Evolutionary conservation across 345 rosid genomes (phyloP).

Genomic region (Melaleuca quinquenervia): DNA sequence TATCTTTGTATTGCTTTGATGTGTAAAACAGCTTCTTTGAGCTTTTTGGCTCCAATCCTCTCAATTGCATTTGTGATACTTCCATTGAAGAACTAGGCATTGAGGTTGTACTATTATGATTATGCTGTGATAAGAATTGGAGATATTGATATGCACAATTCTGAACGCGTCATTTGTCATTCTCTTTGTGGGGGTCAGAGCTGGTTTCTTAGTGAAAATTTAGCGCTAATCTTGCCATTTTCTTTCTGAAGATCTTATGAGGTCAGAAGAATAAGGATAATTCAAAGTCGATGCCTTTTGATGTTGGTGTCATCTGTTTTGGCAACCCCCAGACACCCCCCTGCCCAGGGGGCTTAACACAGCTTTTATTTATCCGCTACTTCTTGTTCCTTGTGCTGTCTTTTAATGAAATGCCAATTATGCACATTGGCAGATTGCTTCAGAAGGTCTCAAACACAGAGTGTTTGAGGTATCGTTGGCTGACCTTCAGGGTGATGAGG

Average conservation of each 20-base stretch:
- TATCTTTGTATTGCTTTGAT: not conserved
- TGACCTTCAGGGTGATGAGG: constrained; percentile 40
- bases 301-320: not conserved
- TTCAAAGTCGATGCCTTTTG: not conserved
- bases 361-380: not conserved
- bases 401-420: not conserved
- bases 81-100: not conserved
- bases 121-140: not conserved
- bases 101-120: not conserved
- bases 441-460: constrained; percentile 44
- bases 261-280: not conserved
- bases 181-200: not conserved
- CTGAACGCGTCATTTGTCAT: not conserved
- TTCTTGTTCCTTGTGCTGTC: not conserved
- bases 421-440: constrained; percentile 24
- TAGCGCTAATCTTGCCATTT: not conserved
- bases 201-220: not conserved
- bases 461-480: constrained; percentile 36
- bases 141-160: not conserved
- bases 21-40: not conserved
- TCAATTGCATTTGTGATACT: not conserved
- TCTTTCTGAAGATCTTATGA: not conserved
- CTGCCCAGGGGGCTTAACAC: too few species aligned
- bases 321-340: too few species aligned
- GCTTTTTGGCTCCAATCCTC: not conserved